Percentiles rank a stretch among this genome's conserved stretches.
These are phyloP conservation scores for Neurospora discreta DNA, from an alignment of 495 filamentous ascomycete genomes.

Conservation along the genomic window DNA sequence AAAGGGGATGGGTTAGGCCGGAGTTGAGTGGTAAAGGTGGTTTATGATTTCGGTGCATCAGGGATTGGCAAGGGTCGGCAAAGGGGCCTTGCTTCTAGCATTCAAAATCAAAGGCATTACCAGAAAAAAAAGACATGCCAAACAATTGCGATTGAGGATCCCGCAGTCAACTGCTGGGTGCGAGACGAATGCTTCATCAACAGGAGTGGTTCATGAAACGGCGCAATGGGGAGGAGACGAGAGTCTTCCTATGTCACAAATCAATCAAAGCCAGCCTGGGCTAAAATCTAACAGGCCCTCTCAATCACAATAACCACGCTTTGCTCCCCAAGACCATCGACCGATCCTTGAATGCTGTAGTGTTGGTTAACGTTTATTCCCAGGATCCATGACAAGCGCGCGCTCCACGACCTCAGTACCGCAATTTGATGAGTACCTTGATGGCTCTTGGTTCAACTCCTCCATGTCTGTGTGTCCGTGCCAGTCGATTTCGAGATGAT, in stretches of 20 bases:
- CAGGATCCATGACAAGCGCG: background rate
- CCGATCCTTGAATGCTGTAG: background rate
- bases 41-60: slow-evolving; percentile 44
- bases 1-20: slow-evolving; percentile 32
- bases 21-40: slow-evolving; percentile 44
- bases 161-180: slow-evolving; percentile 14
- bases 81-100: slow-evolving; percentile 34
- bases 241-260: slow-evolving; percentile 11
- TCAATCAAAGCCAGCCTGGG: slow-evolving; percentile 15
- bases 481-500: background rate
- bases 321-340: background rate
- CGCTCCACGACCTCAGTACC: background rate
- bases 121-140: slow-evolving; percentile 26
- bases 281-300: slow-evolving; percentile 2
- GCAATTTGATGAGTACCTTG: background rate
- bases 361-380: background rate
- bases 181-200: slow-evolving; percentile 12
- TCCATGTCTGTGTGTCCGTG: background rate
- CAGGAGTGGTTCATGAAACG: slow-evolving; percentile 9
- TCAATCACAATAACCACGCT: background rate
- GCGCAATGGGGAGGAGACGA: slow-evolving; percentile 6
- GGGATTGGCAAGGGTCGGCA: slow-evolving; percentile 40
- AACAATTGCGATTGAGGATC: slow-evolving; percentile 21
- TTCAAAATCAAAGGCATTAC: slow-evolving; percentile 31
- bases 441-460: background rate